These are phyloP conservation scores for Moesziomyces sp. DNA, from an alignment of 1,284 basidiomycete genomes.

Conservation along the genomic window DNA sequence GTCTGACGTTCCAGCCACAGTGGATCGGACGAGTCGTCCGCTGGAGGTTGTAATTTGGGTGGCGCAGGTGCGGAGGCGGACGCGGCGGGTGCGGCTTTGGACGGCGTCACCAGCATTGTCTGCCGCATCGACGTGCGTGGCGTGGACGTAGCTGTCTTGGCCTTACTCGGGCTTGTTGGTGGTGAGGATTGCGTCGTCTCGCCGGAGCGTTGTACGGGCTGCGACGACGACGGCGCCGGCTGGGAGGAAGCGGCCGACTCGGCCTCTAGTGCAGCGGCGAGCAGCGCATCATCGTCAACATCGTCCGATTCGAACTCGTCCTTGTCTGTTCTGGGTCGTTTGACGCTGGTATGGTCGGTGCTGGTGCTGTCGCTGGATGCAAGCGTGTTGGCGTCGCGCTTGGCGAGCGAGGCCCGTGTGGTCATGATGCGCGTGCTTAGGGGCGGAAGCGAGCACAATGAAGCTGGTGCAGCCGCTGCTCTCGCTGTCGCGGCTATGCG, in stretches of 20 bases:
- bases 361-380: background rate
- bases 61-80: background rate
- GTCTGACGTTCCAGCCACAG: slow-evolving; percentile 61
- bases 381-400: slow-evolving; percentile 36
- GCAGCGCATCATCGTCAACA: slow-evolving; percentile 46
- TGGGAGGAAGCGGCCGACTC: slow-evolving; percentile 36
- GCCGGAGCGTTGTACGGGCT: background rate
- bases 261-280: slow-evolving; percentile 49
- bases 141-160: background rate
- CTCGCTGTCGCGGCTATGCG: too few species aligned
- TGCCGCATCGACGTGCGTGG: slow-evolving; percentile 10
- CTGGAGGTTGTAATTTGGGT: slow-evolving; percentile 15
- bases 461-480: background rate
- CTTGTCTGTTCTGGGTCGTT: slow-evolving; percentile 11
- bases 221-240: slow-evolving; percentile 7
- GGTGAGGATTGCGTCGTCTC: background rate
- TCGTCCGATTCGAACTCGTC: slow-evolving; percentile 54
- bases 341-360: background rate
- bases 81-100: background rate
- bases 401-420: slow-evolving; percentile 15
- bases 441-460: background rate
- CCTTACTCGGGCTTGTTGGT: background rate
- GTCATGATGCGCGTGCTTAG: slow-evolving; percentile 4
- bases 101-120: slow-evolving; percentile 22
- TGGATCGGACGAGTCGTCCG: slow-evolving; percentile 30